Base-by-base conservation (phyloP, 2,329 filamentous ascomycete genomes). In the Plenodomus tracheiphilus region DNA sequence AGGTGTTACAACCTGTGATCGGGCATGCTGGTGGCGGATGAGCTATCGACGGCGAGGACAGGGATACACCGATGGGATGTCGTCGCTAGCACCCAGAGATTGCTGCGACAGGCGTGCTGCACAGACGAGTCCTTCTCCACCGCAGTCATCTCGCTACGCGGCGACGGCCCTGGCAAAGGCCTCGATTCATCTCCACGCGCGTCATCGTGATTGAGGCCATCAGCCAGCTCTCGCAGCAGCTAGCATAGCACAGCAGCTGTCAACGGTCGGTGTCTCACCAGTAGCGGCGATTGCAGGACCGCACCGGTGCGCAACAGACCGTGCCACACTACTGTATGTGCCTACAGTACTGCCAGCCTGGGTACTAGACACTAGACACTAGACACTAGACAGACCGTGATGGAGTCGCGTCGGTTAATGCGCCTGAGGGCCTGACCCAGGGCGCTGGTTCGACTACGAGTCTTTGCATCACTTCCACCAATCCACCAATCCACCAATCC, bases 121-220 rank as follows among this genome's bases (percentile, higher is more conserved):
- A 47, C 54, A 48, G 45, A 53, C 58, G 61, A 59, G 63, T 66
- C 66, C 65, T 68, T 66, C 65, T 71, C 66, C 67, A 69, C 67
- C 68, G 43, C 54, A 55, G 61, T 72, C 67, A 72, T 72, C 57
- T 72, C 69, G 69, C 68, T 71, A 68, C 63, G n/a, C n/a, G n/a
- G n/a, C n/a, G 43, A 37, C 36, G 53, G 58, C 52, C 59, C 50
- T 55, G 55, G 47, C n/a, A 42, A 47, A 46, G 57, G 49, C 46
- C 41, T 53, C 51, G 53, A 50, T 53, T 62, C 58, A 65, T 68
- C 61, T 65, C 64, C 60, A 63, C 54, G 37, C 41, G 50, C 59
- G 55, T 60, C 59, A 60, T 60, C 38, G 52, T 52, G 49, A 52
- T 53, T 49, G 49, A 47, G 45, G 48, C 41, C 45, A 47, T 48